Conservation (phyloP, 768 basidiomycete species). For the Pleurotus djamor region DNA sequence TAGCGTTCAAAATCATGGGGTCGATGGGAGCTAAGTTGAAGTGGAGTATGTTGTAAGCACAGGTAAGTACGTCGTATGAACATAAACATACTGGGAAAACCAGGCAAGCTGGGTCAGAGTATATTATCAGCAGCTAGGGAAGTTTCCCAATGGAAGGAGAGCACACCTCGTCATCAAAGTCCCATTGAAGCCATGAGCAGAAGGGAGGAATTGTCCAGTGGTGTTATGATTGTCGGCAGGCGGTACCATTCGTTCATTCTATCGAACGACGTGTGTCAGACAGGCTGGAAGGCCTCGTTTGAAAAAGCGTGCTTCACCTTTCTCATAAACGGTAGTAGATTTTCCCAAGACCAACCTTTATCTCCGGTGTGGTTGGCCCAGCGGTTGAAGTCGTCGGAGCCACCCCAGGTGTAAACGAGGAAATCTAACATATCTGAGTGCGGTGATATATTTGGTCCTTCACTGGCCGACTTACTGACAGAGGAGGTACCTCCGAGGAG, state of each 20-base stretch:
- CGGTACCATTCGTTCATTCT: conserved; percentile 25
- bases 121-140: background rate
- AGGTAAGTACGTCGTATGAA: too few species aligned
- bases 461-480: conserved; percentile 19
- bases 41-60: background rate
- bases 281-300: too few species aligned
- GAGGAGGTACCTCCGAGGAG: conserved; percentile 31
- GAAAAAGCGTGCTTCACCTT: background rate
- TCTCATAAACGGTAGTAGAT: conserved; percentile 20
- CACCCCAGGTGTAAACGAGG: conserved; percentile 28
- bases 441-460: background rate
- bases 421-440: conserved; percentile 18
- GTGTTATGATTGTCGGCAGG: conserved; percentile 29
- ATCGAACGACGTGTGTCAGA: too few species aligned
- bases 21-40: background rate
- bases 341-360: conserved; percentile 29
- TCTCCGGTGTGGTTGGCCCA: conserved; percentile 24
- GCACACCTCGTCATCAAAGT: background rate
- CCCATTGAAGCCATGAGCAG: conserved; percentile 22
- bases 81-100: background rate
- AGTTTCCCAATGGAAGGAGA: too few species aligned
- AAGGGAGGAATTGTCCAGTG: conserved; percentile 27
- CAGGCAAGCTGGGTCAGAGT: background rate
- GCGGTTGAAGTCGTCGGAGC: conserved; percentile 25
- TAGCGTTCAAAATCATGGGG: background rate